phyloP scores from a whole-genome alignment of 2,329 filamentous ascomycete genomes.

The Gnomoniopsis smithogilvyi region DNA sequence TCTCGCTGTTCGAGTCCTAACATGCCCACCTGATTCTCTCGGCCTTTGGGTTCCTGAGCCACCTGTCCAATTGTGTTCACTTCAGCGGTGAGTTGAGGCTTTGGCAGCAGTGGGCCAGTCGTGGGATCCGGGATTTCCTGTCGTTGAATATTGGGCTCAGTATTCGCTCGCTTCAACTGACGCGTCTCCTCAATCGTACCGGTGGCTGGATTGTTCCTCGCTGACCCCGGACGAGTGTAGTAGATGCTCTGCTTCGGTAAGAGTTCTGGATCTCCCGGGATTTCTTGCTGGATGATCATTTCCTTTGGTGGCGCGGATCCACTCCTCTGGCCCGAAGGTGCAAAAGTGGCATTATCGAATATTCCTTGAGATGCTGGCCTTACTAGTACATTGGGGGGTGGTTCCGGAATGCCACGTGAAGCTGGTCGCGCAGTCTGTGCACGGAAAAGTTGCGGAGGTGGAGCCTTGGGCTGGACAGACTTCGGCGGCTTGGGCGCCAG shows the following conservation, averaged over 20 bases:
- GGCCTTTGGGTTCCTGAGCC: neutral
- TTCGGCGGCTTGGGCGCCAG: neutral
- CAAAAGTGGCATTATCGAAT: neutral
- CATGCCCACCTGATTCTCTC: neutral
- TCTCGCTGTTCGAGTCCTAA: neutral
- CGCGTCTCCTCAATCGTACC: conserved; percentile 13
- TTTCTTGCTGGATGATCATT: conserved; percentile 35
- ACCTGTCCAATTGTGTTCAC: neutral
- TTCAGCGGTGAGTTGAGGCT: conserved; percentile 6
- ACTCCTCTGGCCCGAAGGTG: neutral
- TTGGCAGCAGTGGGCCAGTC: conserved; percentile 7
- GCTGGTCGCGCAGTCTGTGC: neutral
- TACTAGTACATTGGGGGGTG: neutral
- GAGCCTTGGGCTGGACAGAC: neutral
- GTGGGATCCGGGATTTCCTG: conserved; percentile 9
- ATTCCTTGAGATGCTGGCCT: neutral
- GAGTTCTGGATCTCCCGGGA: conserved; percentile 40
- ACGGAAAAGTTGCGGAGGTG: neutral
- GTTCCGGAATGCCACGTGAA: neutral
- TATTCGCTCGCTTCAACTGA: conserved; percentile 20
- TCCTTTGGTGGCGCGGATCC: neutral
- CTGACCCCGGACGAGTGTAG: conserved; percentile 29
- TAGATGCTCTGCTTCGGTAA: conserved; percentile 39
- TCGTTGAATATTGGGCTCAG: conserved; percentile 19
- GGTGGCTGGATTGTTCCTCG: conserved; percentile 15